Evolutionary conservation across 345 rosid species (phyloP).

Genomic region (Boechera stricta): DNA sequence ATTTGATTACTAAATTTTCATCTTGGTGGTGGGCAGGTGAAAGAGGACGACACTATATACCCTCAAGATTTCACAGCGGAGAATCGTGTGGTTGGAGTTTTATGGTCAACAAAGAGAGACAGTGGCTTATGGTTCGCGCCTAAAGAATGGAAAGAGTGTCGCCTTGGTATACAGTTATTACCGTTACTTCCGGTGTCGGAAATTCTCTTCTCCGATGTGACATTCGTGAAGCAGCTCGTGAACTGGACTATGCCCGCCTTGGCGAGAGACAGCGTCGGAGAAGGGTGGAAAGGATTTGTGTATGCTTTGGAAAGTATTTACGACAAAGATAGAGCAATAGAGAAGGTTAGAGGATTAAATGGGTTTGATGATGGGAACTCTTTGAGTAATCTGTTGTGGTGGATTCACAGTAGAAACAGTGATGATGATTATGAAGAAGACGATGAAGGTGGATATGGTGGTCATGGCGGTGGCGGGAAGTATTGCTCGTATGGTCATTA

Average conservation of each 20-base stretch:
- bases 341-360: constrained; percentile 62
- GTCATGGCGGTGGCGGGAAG: constrained; percentile 57
- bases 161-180: constrained; percentile 87
- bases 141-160: constrained; percentile 73
- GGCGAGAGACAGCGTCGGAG: constrained; percentile 72
- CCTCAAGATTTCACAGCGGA: constrained; percentile 67
- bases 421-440: constrained; percentile 47
- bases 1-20: neutral
- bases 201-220: constrained; percentile 69
- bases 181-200: constrained; percentile 75
- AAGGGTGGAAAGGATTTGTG: constrained; percentile 93
- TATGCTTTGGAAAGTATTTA: constrained; percentile 80
- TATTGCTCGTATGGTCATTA: constrained; percentile 76
- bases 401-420: constrained; percentile 75
- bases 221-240: constrained; percentile 70
- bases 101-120: constrained; percentile 93
- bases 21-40: constrained; percentile 86
- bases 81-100: constrained; percentile 82
- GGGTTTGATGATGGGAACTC: constrained; percentile 83
- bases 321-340: constrained; percentile 66
- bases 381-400: constrained; percentile 81
- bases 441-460: constrained; percentile 11
- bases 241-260: constrained; percentile 79
- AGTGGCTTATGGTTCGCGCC: constrained; percentile 95
- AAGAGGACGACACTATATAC: constrained; percentile 58